These are phyloP conservation scores for Papiliotrema nemorosa DNA, from an alignment of 1,284 basidiomycete species.

Conservation along the genomic window DNA sequence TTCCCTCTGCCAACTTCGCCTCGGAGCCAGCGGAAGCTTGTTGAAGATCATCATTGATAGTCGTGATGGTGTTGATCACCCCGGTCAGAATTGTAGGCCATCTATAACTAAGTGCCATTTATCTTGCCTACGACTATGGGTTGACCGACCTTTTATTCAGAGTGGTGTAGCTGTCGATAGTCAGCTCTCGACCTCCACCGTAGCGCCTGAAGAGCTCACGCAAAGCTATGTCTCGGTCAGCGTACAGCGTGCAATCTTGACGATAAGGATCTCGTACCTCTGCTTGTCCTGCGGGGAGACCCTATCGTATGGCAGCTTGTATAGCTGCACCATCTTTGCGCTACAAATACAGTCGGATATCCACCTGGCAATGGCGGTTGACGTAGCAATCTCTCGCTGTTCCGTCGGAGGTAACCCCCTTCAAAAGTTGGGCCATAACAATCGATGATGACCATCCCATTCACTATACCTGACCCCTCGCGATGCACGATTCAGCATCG, in stretches of 20 bases:
- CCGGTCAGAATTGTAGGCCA: slow-evolving; percentile 89
- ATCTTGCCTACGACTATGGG: too few species aligned
- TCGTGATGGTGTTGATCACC: slow-evolving; percentile 68
- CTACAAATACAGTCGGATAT: too few species aligned
- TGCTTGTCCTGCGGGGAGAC: slow-evolving; percentile 47
- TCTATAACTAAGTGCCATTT: too few species aligned
- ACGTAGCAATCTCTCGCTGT: too few species aligned
- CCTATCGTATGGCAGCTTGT: slow-evolving; percentile 31
- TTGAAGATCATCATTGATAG: slow-evolving; percentile 57
- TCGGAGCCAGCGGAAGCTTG: slow-evolving; percentile 9
- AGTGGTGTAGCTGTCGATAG: slow-evolving; percentile 36
- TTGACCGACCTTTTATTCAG: slow-evolving; percentile 34
- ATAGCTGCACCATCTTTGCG: slow-evolving; percentile 22
- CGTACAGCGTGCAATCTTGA: too few species aligned
- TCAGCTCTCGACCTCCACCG: not conserved
- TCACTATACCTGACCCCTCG: too few species aligned
- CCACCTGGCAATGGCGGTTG: too few species aligned
- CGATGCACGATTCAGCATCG: not conserved
- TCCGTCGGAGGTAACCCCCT: too few species aligned
- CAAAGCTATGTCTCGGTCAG: slow-evolving; percentile 26
- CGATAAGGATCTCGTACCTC: too few species aligned
- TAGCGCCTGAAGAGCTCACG: slow-evolving; percentile 19
- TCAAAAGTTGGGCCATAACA: too few species aligned
- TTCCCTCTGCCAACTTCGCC: slow-evolving; percentile 61
- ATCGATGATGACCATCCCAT: too few species aligned